Base-by-base conservation (phyloP, 1,284 basidiomycete species). In the Agaricales sp. region DNA sequence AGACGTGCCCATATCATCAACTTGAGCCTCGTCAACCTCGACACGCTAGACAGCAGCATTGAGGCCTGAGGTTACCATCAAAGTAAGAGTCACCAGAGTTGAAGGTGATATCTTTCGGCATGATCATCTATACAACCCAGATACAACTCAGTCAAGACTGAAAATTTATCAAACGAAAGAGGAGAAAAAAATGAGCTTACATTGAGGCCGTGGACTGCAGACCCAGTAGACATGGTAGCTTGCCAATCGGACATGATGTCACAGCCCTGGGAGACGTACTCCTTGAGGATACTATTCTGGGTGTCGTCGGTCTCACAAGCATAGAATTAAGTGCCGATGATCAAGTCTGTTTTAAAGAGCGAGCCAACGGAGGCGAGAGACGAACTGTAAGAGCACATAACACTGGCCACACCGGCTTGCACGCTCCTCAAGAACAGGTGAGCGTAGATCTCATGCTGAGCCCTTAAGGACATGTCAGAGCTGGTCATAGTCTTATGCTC, bases 271-370 rank as follows among this genome's bases (percentile, higher is more conserved):
- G 90, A 92, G 2, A 81, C 84, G 50, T 80, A 77, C 22, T 71
- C 68, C 67, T 93, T 93, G 52, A 93, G 69, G 35, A 92, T 71
- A 50, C 80, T 74, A 66, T 91, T 92, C 61, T 91, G 64, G 37
- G 80, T 72, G 56, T 81, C 75, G 58, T 81, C 73, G 59, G 88
- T 90, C 61, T 89, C 80, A 62, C 88, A 92, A 1, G 87, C 81
- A 52, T 81, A 86, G 0, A n/a, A n/a, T n/a, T n/a, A n/a, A n/a
- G 84, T 87, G 25, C 78, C 79, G 62, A 93, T 92, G 58, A 92
- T 68, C 37, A 75, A 58, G 59, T 80, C 76, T 80, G 49, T 3
- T 22, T 18, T 13, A 25, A 35, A 23, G 47, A 38, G 23, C 41
- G 37, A 37, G 16, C 23, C 22, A 24, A 43, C 37, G 4, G 47